phyloP scores from a whole-genome alignment of 2,329 filamentous ascomycete genomes.

The Chaetothyriales sp. region DNA sequence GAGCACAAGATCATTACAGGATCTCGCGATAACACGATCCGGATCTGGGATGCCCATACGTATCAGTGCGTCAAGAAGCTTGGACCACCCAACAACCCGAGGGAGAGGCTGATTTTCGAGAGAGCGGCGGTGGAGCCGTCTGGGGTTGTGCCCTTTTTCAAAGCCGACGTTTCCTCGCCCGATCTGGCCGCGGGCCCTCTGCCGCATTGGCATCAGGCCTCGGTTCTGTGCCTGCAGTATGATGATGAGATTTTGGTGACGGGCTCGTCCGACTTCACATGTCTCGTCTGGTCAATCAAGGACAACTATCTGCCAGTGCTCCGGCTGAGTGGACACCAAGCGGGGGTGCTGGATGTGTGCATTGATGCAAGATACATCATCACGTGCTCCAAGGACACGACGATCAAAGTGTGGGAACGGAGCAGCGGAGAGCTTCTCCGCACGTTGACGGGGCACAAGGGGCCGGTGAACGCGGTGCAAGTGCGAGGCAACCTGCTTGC shows the following conservation, averaged over 20 bases:
- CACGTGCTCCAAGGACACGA: conserved; percentile 91
- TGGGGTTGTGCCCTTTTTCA: conserved; percentile 31
- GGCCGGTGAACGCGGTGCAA: conserved; percentile 93
- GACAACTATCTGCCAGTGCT: conserved; percentile 66
- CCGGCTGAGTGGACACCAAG: conserved; percentile 63
- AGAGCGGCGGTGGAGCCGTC: conserved; percentile 28
- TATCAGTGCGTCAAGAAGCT: conserved; percentile 76
- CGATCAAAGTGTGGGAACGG: conserved; percentile 89
- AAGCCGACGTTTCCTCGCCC: conserved; percentile 38
- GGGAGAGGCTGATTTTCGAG: conserved; percentile 39
- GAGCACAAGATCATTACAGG: conserved; percentile 98
- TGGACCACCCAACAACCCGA: conserved; percentile 54
- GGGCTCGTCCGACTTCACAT: conserved; percentile 80
- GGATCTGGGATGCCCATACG: conserved; percentile 89
- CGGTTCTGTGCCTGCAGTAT: conserved; percentile 89
- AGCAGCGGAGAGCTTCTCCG: conserved; percentile 61
- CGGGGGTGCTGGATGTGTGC: conserved; percentile 84
- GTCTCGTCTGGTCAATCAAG: conserved; percentile 79
- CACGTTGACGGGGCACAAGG: conserved; percentile 70
- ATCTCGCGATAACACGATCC: conserved; percentile 86
- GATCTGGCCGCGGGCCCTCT: conserved; percentile 16
- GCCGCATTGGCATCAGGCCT: conserved; percentile 62
- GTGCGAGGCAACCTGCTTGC: conserved; percentile 86
- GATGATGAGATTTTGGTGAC: conserved; percentile 88
- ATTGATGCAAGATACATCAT: conserved; percentile 88